Evolutionary conservation across 345 rosid species (phyloP).

Genomic region (Psidium guajava): DNA sequence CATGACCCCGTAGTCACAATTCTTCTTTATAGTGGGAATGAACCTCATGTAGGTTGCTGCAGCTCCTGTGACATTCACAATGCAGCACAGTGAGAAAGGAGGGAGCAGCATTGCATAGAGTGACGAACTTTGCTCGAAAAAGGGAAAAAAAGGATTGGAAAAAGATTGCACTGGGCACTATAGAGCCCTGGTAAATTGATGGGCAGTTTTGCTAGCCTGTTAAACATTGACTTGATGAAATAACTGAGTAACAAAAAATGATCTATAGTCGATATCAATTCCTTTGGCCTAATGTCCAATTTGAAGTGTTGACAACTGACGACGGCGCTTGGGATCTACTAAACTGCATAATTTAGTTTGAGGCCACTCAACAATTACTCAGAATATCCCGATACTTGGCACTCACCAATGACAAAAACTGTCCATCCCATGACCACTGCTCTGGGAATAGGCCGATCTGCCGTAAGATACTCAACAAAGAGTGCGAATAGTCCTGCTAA

Average conservation of each 20-base stretch:
- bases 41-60: constrained; percentile 62
- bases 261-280: neutral
- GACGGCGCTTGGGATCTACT: neutral
- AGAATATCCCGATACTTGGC: neutral
- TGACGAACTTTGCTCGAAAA: neutral
- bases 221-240: neutral
- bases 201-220: neutral
- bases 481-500: constrained; percentile 58
- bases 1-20: constrained; percentile 70
- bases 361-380: neutral
- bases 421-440: constrained; percentile 69
- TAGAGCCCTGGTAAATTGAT: neutral
- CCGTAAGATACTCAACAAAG: constrained; percentile 43
- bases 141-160: neutral
- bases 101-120: too few relatives aligned
- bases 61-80: constrained; percentile 28
- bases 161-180: neutral
- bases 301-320: neutral
- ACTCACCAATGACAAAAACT: constrained; percentile 54
- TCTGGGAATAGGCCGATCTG: constrained; percentile 35
- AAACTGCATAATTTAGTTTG: neutral
- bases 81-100: neutral
- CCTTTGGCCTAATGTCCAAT: neutral
- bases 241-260: neutral
- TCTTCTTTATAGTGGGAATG: constrained; percentile 65